Conservation (phyloP, 768 basidiomycete genomes). For the Lanmaoa rubissima region DNA sequence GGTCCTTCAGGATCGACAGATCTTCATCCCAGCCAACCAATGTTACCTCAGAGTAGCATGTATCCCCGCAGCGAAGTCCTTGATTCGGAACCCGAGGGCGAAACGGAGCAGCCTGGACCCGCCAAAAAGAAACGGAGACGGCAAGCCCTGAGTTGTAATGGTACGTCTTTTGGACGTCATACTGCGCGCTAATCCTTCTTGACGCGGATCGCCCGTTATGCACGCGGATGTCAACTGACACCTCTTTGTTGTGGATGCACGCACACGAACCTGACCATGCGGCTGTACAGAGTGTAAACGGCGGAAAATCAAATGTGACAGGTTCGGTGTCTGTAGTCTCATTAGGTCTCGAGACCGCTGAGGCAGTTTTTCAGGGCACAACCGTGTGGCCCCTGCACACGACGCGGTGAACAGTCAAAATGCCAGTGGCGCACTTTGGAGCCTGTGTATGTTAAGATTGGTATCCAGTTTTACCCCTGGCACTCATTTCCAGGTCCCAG, state of each 20-base stretch:
- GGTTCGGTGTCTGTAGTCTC: constrained; percentile 41
- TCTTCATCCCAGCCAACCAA: constrained; percentile 20
- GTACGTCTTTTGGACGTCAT: constrained; percentile 41
- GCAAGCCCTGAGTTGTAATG: constrained; percentile 83
- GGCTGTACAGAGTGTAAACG: constrained; percentile 69
- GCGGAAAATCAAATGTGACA: constrained; percentile 87
- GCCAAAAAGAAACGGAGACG: constrained; percentile 82
- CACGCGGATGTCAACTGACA: not conserved
- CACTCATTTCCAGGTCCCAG: constrained; percentile 34
- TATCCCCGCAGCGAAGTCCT: constrained; percentile 37
- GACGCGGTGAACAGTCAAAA: constrained; percentile 75
- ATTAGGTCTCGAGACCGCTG: constrained; percentile 6
- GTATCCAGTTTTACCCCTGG: not conserved
- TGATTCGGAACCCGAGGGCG: constrained; percentile 60
- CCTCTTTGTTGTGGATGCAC: not conserved
- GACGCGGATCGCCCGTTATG: constrained; percentile 8
- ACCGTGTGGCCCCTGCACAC: constrained; percentile 78
- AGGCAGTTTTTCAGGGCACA: constrained; percentile 52
- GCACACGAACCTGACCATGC: constrained; percentile 9
- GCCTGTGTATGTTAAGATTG: constrained; percentile 57
- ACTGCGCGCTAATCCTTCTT: constrained; percentile 20
- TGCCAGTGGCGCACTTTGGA: constrained; percentile 85
- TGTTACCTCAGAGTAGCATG: constrained; percentile 21
- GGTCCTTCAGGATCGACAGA: constrained; percentile 29
- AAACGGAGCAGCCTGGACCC: constrained; percentile 49